These are phyloP conservation scores for Elsinoe australis DNA, from an alignment of 2,329 filamentous ascomycete species.

Conservation along the genomic window DNA sequence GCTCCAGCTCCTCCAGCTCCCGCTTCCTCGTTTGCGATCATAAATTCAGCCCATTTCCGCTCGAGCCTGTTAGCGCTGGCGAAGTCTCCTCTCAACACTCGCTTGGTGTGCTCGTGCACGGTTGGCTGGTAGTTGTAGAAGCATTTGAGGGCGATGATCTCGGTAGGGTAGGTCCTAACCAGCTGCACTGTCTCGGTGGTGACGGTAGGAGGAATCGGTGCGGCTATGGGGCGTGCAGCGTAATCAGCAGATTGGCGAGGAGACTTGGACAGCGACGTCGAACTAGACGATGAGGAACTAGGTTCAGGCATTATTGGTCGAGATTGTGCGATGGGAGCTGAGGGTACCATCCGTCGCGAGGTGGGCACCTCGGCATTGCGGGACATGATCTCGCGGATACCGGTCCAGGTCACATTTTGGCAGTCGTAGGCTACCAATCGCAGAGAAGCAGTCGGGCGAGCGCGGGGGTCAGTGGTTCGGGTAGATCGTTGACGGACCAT, in stretches of 20 bases:
- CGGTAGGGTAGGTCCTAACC: constrained; percentile 54
- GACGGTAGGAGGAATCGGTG: constrained; percentile 11
- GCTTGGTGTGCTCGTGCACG: constrained; percentile 85
- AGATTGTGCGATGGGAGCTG: neutral
- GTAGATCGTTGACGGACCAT: constrained; percentile 57
- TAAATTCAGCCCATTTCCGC: constrained; percentile 86
- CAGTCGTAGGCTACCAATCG: constrained; percentile 85
- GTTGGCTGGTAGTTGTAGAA: constrained; percentile 95
- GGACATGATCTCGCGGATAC: constrained; percentile 75
- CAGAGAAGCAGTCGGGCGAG: constrained; percentile 50
- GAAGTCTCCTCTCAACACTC: constrained; percentile 70
- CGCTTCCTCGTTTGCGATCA: constrained; percentile 84
- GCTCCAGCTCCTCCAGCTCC: constrained; percentile 58
- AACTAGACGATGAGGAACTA: constrained; percentile 26
- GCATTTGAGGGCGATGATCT: constrained; percentile 81
- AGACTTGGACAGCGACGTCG: constrained; percentile 21
- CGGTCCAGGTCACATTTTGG: constrained; percentile 84
- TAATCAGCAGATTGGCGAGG: constrained; percentile 6
- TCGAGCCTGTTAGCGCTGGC: constrained; percentile 69
- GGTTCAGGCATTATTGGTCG: constrained; percentile 22
- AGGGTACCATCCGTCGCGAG: constrained; percentile 24
- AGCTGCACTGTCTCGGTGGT: constrained; percentile 15
- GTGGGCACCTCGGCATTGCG: constrained; percentile 69
- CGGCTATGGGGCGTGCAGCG: constrained; percentile 6
- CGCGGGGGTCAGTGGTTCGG: constrained; percentile 34